phyloP scores from a whole-genome alignment of 495 filamentous ascomycete genomes.

The Annulohypoxylon bovei region DNA sequence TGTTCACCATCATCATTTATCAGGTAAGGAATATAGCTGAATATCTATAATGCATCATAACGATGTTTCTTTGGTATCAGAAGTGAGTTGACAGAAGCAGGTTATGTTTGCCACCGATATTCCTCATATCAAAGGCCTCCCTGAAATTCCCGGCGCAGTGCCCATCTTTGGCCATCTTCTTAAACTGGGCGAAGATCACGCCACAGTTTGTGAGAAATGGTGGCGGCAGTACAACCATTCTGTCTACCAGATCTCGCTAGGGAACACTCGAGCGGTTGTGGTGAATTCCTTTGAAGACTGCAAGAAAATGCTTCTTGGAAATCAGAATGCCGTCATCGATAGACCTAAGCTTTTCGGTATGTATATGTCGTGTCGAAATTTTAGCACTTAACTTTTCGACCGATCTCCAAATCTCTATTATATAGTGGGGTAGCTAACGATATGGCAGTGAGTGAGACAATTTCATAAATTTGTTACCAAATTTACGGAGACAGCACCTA shows the following conservation, averaged over 20 bases:
- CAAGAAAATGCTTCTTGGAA: conserved; percentile 56
- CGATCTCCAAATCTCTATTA: no score
- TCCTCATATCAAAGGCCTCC: conserved; percentile 54
- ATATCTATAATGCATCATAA: neutral
- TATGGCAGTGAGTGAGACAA: no score
- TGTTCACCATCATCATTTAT: neutral
- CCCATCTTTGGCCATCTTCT: conserved; percentile 64
- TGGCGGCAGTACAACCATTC: conserved; percentile 62
- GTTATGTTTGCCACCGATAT: conserved; percentile 15
- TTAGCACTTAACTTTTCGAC: no score
- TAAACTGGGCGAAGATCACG: conserved; percentile 66
- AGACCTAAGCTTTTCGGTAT: conserved; percentile 57
- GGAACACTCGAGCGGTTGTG: conserved; percentile 62
- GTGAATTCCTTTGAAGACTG: conserved; percentile 61
- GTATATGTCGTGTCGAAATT: no score
- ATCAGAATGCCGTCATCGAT: conserved; percentile 60
- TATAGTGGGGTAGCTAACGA: no score
- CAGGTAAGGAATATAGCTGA: neutral
- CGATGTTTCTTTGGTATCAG: neutral
- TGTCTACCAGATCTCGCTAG: conserved; percentile 65
- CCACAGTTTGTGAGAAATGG: conserved; percentile 63
- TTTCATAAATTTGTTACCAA: no score
- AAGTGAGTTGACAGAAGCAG: neutral
- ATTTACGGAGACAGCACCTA: no score
- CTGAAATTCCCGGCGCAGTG: conserved; percentile 61